These are phyloP conservation scores for Trichosporon sp. DNA, from an alignment of 1,284 basidiomycete genomes.

Conservation along the genomic window DNA sequence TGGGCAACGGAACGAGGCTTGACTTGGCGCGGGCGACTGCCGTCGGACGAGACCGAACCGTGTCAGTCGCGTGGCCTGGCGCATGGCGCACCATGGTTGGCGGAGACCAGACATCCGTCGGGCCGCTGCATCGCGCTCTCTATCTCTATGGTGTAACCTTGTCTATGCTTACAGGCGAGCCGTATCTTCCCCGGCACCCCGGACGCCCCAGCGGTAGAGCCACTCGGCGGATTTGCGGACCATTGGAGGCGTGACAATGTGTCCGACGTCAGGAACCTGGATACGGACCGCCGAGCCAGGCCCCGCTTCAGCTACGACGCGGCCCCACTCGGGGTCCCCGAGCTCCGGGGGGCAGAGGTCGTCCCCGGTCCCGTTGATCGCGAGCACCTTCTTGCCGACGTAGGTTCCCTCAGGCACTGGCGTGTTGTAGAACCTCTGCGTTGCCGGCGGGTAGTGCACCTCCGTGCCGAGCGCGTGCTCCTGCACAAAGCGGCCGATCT, in stretches of 20 bases:
- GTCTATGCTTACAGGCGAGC: background rate
- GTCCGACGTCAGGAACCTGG: constrained; percentile 28
- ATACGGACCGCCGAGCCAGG: background rate
- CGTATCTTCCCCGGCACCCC: background rate
- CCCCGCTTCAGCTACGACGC: background rate
- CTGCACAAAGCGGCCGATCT: background rate
- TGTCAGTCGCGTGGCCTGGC: background rate
- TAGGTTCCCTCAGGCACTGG: constrained; percentile 45
- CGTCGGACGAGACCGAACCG: background rate
- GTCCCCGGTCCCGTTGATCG: constrained; percentile 57
- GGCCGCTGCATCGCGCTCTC: background rate
- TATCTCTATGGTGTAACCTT: background rate
- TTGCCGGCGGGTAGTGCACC: background rate
- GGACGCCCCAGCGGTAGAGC: constrained; percentile 37
- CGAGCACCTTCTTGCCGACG: constrained; percentile 63
- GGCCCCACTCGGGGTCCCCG: background rate
- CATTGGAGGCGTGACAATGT: constrained; percentile 47
- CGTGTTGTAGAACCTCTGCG: constrained; percentile 2
- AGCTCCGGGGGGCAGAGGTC: constrained; percentile 29
- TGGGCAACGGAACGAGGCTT: background rate
- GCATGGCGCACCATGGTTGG: background rate
- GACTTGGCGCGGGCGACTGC: background rate
- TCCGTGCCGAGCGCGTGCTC: background rate
- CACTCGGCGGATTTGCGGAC: constrained; percentile 41
- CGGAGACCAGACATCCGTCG: background rate